These are phyloP conservation scores for Rubroboletus pulcherrimus DNA, from an alignment of 768 basidiomycete genomes.

Conservation along the genomic window DNA sequence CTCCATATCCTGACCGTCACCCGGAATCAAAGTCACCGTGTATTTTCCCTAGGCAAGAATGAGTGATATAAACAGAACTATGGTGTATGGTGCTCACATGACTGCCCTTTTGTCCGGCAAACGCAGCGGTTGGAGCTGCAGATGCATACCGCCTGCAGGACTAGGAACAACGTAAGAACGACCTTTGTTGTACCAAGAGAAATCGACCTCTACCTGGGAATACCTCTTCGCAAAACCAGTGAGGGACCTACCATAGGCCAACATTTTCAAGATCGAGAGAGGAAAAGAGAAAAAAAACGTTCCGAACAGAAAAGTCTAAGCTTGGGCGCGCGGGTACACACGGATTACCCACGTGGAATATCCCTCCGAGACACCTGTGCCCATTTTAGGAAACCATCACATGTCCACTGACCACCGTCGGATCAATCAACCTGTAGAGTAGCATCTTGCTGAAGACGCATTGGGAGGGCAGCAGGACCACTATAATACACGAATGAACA, in stretches of 20 bases:
- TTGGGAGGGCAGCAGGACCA: neutral
- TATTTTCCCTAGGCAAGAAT: slow-evolving; percentile 76
- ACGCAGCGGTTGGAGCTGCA: slow-evolving; percentile 79
- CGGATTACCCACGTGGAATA: slow-evolving; percentile 22
- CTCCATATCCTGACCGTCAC: slow-evolving; percentile 65
- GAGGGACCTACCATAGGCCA: slow-evolving; percentile 51
- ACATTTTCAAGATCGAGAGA: slow-evolving; percentile 43
- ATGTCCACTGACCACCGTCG: neutral
- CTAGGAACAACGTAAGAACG: slow-evolving; percentile 34
- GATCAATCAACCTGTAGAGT: neutral
- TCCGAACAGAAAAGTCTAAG: slow-evolving; percentile 14
- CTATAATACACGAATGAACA: slow-evolving; percentile 11
- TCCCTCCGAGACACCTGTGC: neutral
- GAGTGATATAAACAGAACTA: neutral
- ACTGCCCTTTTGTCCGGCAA: slow-evolving; percentile 83
- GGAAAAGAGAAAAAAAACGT: slow-evolving; percentile 15
- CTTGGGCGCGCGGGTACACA: slow-evolving; percentile 19
- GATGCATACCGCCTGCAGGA: slow-evolving; percentile 61
- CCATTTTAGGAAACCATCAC: slow-evolving; percentile 8
- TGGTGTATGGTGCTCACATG: slow-evolving; percentile 53
- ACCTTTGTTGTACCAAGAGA: neutral
- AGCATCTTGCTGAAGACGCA: neutral
- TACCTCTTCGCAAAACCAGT: slow-evolving; percentile 48
- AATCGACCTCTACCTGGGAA: slow-evolving; percentile 42
- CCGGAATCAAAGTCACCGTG: slow-evolving; percentile 92